Conservation (phyloP, 495 filamentous ascomycete genomes). For the Penicillium odoratum region DNA sequence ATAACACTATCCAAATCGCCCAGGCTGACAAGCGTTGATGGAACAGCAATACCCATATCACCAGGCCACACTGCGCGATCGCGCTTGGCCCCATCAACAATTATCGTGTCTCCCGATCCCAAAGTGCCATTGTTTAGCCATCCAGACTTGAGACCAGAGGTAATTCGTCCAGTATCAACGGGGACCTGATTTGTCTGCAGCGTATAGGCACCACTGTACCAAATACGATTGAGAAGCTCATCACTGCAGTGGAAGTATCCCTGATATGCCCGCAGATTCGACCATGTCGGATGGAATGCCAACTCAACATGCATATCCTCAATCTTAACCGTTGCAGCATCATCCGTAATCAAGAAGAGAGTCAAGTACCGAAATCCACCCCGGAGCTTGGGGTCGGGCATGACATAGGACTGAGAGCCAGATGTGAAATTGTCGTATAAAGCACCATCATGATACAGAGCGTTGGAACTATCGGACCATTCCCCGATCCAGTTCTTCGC, state of each 20-base stretch:
- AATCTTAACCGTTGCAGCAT: conserved; percentile 38
- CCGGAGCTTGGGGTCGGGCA: conserved; percentile 54
- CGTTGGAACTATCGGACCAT: conserved; percentile 59
- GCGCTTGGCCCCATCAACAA: conserved; percentile 60
- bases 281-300: conserved; percentile 64
- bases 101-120: conserved; percentile 51
- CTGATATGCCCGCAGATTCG: conserved; percentile 60
- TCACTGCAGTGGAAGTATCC: conserved; percentile 64
- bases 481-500: conserved; percentile 63
- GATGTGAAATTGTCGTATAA: conserved; percentile 52
- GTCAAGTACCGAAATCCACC: conserved; percentile 65
- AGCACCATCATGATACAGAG: conserved; percentile 53
- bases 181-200: conserved; percentile 60
- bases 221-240: conserved; percentile 60
- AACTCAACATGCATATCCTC: conserved; percentile 49
- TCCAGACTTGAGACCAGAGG: conserved; percentile 47
- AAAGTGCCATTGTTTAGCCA: conserved; percentile 60
- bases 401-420: conserved; percentile 47
- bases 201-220: conserved; percentile 66
- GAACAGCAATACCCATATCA: conserved; percentile 62
- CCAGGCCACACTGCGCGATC: conserved; percentile 62
- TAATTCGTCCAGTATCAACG: conserved; percentile 52
- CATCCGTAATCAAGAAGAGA: conserved; percentile 45
- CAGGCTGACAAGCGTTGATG: conserved; percentile 56
- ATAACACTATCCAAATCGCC: conserved; percentile 61